Conservation (phyloP, 768 basidiomycete genomes). For the Lentinula lateritia region DNA sequence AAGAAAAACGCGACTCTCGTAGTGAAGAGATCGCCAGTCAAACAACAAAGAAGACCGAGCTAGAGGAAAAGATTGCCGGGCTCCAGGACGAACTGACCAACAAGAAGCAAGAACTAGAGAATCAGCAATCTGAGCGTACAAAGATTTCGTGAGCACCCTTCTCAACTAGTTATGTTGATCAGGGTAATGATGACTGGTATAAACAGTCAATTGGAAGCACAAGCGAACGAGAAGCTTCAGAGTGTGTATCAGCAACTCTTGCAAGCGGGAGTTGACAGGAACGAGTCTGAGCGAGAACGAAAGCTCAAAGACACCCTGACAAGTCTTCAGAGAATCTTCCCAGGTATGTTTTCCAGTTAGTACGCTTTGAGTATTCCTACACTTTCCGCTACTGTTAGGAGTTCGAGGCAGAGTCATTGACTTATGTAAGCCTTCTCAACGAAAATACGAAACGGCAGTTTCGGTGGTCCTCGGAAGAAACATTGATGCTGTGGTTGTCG, state of each 20-base stretch:
- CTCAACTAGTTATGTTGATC: background rate
- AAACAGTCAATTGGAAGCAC: constrained; percentile 78
- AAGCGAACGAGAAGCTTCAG: constrained; percentile 88
- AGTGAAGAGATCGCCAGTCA: constrained; percentile 46
- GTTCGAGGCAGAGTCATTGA: constrained; percentile 92
- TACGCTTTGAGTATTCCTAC: background rate
- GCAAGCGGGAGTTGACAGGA: constrained; percentile 85
- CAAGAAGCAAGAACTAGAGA: constrained; percentile 75
- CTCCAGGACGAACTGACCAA: constrained; percentile 58
- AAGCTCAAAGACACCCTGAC: constrained; percentile 82
- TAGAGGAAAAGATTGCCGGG: constrained; percentile 12
- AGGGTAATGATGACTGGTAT: background rate
- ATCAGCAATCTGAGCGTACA: constrained; percentile 76
- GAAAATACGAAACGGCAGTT: constrained; percentile 90
- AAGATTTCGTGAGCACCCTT: constrained; percentile 59
- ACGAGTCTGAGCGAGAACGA: constrained; percentile 79
- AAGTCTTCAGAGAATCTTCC: constrained; percentile 84
- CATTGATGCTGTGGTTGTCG: constrained; percentile 93
- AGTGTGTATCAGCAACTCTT: constrained; percentile 78
- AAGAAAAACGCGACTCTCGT: constrained; percentile 52
- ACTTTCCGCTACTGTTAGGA: constrained; percentile 35
- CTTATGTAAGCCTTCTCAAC: constrained; percentile 88
- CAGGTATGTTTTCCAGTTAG: constrained; percentile 41
- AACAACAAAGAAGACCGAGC: constrained; percentile 46
- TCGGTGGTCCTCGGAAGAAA: constrained; percentile 90